A percentile compares a stretch with the other conserved stretches of the same genome.
Evolutionary conservation across 169 alveolate species (phyloP).

Genomic region (Eimeria praecox): DNA sequence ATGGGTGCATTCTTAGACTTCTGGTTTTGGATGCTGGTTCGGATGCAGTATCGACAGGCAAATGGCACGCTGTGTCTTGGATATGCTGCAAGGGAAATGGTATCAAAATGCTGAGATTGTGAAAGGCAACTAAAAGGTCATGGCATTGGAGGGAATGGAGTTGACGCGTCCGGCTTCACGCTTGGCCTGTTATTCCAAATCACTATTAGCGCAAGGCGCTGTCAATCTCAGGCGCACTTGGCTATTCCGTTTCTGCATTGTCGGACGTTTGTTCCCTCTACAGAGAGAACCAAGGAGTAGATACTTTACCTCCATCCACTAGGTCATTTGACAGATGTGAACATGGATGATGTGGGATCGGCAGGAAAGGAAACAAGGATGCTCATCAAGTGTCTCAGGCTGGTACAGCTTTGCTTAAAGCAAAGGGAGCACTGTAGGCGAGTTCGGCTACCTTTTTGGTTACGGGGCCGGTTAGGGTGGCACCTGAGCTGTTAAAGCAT

Average conservation of each 20-base stretch:
- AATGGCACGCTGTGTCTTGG: too few species aligned
- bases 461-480: neutral
- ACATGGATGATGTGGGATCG: neutral
- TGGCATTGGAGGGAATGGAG: neutral
- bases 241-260: neutral
- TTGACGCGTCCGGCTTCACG: neutral
- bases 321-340: neutral
- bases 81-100: too few species aligned
- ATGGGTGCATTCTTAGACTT: too few species aligned
- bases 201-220: neutral
- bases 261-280: neutral
- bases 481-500: neutral
- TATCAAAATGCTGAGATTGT: too few species aligned
- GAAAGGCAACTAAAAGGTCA: too few species aligned
- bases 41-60: too few species aligned
- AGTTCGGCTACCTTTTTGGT: neutral
- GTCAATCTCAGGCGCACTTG: neutral
- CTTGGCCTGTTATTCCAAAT: neutral
- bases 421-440: neutral
- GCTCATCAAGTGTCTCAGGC: neutral
- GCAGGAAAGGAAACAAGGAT: neutral
- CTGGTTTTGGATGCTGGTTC: too few species aligned
- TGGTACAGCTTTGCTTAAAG: neutral
- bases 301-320: neutral
- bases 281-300: neutral